phyloP scores from a whole-genome alignment of 805 yeast genomes.

The Tetrapisispora phaffii region DNA sequence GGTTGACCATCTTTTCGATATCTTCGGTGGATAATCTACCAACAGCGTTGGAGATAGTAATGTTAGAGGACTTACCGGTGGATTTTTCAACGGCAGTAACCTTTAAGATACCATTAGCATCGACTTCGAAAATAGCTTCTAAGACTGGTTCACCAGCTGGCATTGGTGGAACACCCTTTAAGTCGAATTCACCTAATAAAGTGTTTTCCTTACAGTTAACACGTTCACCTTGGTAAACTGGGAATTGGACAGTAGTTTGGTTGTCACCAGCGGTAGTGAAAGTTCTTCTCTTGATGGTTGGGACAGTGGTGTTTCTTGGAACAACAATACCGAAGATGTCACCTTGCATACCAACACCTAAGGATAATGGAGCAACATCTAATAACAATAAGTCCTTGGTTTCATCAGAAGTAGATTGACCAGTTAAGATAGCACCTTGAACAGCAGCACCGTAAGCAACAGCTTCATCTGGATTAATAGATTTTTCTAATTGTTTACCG shows the following conservation, averaged over 20 bases:
- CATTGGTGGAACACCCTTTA: conserved; percentile 94
- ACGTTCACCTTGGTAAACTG: conserved; percentile 99
- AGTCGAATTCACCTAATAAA: conserved; percentile 94
- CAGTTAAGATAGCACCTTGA: conserved; percentile 1
- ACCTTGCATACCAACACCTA: conserved; percentile 50
- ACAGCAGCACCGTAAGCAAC: conserved; percentile 2
- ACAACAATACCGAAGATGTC: conserved; percentile 97
- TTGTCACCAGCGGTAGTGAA: conserved; percentile 97
- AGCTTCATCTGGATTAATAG: conserved; percentile 1
- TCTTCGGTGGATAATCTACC: conserved; percentile 96
- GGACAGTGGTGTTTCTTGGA: conserved; percentile 98
- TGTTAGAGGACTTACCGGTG: conserved; percentile 44
- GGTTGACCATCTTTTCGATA: conserved; percentile 96
- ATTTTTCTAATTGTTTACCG: conserved; percentile 55
- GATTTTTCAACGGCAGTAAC: conserved; percentile 95
- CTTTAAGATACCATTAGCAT: conserved; percentile 98
- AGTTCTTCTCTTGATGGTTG: conserved; percentile 96
- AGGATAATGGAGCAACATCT: conserved; percentile 3
- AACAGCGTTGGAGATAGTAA: conserved; percentile 97
- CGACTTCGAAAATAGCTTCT: conserved; percentile 97
- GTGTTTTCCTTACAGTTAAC: conserved; percentile 96
- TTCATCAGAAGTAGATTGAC: conserved; percentile 2
- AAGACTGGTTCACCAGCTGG: conserved; percentile 63
- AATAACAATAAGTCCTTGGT: conserved; percentile 1
- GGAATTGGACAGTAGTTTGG: conserved; percentile 97